Evolutionary conservation across 805 yeast species (phyloP).

Genomic region (Groenewaldozyma tartarivorans): DNA sequence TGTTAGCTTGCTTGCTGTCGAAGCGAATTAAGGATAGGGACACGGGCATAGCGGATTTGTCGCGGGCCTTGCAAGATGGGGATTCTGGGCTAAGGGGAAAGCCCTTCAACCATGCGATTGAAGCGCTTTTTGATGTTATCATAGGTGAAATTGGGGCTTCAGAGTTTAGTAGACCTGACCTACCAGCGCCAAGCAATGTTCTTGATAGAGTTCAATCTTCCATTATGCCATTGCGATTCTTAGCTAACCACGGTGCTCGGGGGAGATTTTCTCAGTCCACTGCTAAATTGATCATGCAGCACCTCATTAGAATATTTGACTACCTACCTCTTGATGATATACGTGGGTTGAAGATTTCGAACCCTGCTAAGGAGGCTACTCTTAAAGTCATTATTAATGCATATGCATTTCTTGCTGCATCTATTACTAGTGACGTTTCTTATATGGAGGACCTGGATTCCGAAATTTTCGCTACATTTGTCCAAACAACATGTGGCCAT

Average conservation of each 20-base stretch:
- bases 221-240: background rate
- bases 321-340: background rate
- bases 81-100: background rate
- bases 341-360: background rate
- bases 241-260: background rate
- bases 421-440: background rate
- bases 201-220: background rate
- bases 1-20: too few species aligned
- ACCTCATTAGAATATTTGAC: background rate
- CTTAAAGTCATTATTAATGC: background rate
- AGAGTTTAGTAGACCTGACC: background rate
- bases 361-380: background rate
- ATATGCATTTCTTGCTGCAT: background rate
- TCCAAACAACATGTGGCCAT: background rate
- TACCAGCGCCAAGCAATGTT: background rate
- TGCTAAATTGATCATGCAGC: background rate
- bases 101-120: background rate
- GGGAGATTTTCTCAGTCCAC: background rate
- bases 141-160: background rate
- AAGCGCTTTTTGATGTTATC: background rate
- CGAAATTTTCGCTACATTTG: background rate
- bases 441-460: background rate
- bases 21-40: background rate
- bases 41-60: background rate
- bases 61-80: background rate